Percentiles rank a stretch among this genome's conserved stretches.
Conservation (phyloP, 805 yeast species). For the Torulaspora franciscae region DNA sequence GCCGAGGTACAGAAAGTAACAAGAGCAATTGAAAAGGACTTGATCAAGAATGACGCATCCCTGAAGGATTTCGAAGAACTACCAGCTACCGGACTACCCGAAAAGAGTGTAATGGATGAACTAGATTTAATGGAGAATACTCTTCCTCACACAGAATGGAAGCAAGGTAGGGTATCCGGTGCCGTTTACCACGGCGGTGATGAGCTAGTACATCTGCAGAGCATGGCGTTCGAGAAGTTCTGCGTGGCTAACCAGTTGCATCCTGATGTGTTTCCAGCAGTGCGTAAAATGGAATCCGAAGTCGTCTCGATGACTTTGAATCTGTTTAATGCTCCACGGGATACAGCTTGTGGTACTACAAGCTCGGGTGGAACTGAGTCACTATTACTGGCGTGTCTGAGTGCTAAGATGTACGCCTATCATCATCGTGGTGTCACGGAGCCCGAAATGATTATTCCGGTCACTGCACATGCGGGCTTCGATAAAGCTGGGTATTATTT, state of each 20-base stretch:
- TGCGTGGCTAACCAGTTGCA: conserved; percentile 92
- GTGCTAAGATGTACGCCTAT: conserved; percentile 77
- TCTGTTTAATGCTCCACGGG: conserved; percentile 73
- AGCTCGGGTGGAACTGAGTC: conserved; percentile 97
- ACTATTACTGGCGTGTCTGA: conserved; percentile 72
- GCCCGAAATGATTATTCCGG: conserved; percentile 89
- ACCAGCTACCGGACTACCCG: conserved; percentile 57
- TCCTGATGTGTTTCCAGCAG: conserved; percentile 96
- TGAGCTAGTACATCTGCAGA: conserved; percentile 68
- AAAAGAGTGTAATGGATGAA: conserved; percentile 44
- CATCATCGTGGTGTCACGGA: conserved; percentile 51
- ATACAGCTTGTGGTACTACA: conserved; percentile 63
- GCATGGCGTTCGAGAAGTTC: conserved; percentile 67
- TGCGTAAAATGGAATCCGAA: conserved; percentile 93
- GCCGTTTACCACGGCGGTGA: conserved; percentile 95
- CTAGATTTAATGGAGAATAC: conserved; percentile 44
- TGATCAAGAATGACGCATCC: conserved; percentile 51
- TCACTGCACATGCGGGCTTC: conserved; percentile 89
- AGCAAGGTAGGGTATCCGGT: conserved; percentile 81
- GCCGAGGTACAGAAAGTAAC: conserved; percentile 50
- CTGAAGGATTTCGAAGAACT: conserved; percentile 44
- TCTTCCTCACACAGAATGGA: conserved; percentile 73
- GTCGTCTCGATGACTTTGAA: conserved; percentile 85
- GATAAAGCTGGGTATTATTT: conserved; percentile 91
- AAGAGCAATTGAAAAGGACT: conserved; percentile 46